phyloP scores from a whole-genome alignment of 202 grass and related monocot genomes.

The Saccharum hybrid region DNA sequence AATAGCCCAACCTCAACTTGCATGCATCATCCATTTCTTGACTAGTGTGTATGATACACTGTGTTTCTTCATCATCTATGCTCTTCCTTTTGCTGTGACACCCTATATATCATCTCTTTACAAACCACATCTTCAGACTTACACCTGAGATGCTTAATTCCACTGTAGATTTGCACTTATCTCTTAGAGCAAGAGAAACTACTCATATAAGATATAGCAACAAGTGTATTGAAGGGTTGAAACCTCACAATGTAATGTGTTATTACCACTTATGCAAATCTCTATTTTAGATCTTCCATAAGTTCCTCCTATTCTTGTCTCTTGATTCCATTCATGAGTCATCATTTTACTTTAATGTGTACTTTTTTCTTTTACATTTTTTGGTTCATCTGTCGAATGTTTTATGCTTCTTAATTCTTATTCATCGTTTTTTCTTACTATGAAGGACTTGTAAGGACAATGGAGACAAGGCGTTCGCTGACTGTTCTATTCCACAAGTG shows the following conservation, averaged over 20 bases:
- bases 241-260: neutral
- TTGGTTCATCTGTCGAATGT: slow-evolving; percentile 16
- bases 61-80: slow-evolving; percentile 1
- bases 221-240: slow-evolving; percentile 24
- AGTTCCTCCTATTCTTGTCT: slow-evolving; percentile 18
- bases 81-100: neutral
- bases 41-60: neutral
- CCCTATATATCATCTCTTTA: slow-evolving; percentile 38
- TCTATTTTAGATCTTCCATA: slow-evolving; percentile 21
- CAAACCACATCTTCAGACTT: slow-evolving; percentile 56
- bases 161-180: slow-evolving; percentile 70
- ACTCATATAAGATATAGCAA: slow-evolving; percentile 9
- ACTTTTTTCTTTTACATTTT: neutral
- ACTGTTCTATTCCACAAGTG: slow-evolving; percentile 92
- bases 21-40: neutral
- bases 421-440: slow-evolving; percentile 30
- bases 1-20: neutral
- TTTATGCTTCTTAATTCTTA: slow-evolving; percentile 32
- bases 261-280: neutral
- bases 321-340: neutral
- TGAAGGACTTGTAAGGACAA: slow-evolving; percentile 97
- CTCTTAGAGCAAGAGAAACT: slow-evolving; percentile 68
- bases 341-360: slow-evolving; percentile 10
- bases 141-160: slow-evolving; percentile 60
- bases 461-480: slow-evolving; percentile 62